These are phyloP conservation scores for Tilletia indica DNA, from an alignment of 1,284 basidiomycete species.

Conservation along the genomic window DNA sequence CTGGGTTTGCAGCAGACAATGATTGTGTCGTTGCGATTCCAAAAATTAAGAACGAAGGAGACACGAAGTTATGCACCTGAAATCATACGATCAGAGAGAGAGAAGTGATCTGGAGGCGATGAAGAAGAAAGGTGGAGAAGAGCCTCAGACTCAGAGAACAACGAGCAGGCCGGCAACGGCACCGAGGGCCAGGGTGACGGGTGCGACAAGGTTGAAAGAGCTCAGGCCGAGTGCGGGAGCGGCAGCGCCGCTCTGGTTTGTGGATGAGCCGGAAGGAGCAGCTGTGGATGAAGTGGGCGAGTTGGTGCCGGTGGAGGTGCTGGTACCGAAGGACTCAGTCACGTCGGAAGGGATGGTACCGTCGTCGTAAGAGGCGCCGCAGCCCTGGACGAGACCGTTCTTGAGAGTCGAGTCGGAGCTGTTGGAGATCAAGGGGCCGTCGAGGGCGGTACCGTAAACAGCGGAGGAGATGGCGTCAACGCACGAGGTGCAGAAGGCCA, in stretches of 20 bases:
- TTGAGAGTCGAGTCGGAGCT: not conserved
- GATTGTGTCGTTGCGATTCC: not conserved
- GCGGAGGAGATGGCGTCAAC: constrained; percentile 18
- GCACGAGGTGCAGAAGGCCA: constrained; percentile 11
- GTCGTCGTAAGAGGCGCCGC: constrained; percentile 64
- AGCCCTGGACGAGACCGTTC: constrained; percentile 6
- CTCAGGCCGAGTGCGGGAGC: not conserved
- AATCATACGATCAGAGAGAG: not conserved
- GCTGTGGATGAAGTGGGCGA: not conserved
- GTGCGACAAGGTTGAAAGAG: not conserved
- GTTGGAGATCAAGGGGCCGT: constrained; percentile 5
- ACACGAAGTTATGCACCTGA: not conserved
- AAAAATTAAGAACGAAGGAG: not conserved
- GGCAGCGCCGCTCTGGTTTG: not conserved
- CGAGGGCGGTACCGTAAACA: constrained; percentile 12
- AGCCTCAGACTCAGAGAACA: not conserved
- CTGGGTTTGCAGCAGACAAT: no score
- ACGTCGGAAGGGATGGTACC: constrained; percentile 84
- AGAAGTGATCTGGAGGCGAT: not conserved
- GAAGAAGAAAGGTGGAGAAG: not conserved
- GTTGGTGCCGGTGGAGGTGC: constrained; percentile 17
- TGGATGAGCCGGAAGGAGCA: not conserved
- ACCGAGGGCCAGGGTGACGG: constrained; percentile 14
- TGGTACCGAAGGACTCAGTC: constrained; percentile 74
- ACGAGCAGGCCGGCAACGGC: not conserved